Base-by-base conservation (phyloP, 257 asterid genomes). In the Capsicum baccatum region DNA sequence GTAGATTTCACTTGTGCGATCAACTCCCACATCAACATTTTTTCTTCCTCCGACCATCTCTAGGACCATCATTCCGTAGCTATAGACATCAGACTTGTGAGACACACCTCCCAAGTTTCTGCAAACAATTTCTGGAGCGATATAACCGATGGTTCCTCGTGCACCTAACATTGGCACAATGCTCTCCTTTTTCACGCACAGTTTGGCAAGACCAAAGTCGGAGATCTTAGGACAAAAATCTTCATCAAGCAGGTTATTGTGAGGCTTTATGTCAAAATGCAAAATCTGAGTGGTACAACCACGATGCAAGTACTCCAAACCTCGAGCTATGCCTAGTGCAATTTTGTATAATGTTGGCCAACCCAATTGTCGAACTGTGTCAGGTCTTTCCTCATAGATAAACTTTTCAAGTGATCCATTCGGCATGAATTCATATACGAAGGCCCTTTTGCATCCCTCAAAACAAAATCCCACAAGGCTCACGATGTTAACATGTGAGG, bases 401-500 rank as follows among this genome's bases (percentile, higher is more conserved):
- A 87, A 85, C 37, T 86, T 86, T 2, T 89, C 89, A 9, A 89
- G 86, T 26, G 91, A 90, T n/a, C 88, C 91, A 44, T 91, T 89
- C 0, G 89, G 84, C 92, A 90, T 90, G 85, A 84, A 90, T 0
- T 90, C 91, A 48, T 88, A 89, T 0, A 91, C 6, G 8, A 90
- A 89, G 10, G 89, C 91, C 80, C 85, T 87, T 68, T 85, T 88
- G 0, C 19, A 19, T 3, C 89, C 87, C 13, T 89, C 86, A 37
- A 37, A 63, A 39, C 94, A 91, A n/a, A 88, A 89, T 26, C 92
- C 94, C 2, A 82, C n/a, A 13, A 91, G 89, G 9, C 58, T 19
- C 69, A 91, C 94, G 2, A 91, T 7, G n/a, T 88, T 91, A 15
- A 89, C 58, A 6, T 88, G 92, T 3, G 92, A 91, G 44, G 92